Percentiles rank a stretch among this genome's conserved stretches.
Evolutionary conservation across 192 early-diverging fungal genomes (phyloP).

Genomic region (Coemansia umbellata): DNA sequence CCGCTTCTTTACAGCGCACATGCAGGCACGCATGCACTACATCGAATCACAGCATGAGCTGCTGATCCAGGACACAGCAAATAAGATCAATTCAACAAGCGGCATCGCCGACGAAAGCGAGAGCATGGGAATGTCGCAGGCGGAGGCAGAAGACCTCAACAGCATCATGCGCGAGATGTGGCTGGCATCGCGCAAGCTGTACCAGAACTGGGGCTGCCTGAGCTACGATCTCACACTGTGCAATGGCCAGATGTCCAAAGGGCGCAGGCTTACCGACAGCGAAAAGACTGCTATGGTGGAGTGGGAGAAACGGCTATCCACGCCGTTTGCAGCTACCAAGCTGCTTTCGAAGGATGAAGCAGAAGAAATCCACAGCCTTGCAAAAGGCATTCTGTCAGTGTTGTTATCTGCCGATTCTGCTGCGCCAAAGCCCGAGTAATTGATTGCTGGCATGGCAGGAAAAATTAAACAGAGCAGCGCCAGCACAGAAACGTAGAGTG

Average conservation of each 20-base stretch:
- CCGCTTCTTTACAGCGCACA: constrained; percentile 38
- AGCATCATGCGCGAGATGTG: constrained; percentile 24
- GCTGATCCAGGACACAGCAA: not conserved
- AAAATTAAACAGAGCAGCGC: no score
- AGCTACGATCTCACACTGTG: constrained; percentile 45
- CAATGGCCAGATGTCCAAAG: constrained; percentile 7
- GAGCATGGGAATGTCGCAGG: constrained; percentile 7
- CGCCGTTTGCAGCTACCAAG: constrained; percentile 12
- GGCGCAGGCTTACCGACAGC: constrained; percentile 11
- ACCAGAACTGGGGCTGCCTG: constrained; percentile 33
- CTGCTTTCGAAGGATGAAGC: constrained; percentile 19
- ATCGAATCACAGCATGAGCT: constrained; percentile 13
- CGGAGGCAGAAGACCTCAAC: constrained; percentile 40
- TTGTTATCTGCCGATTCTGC: constrained; percentile 15
- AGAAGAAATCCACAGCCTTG: constrained; percentile 17
- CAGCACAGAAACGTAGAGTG: no score
- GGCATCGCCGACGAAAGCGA: not conserved
- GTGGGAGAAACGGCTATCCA: constrained; percentile 26
- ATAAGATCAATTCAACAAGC: not conserved
- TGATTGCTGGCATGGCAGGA: no score
- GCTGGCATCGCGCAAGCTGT: constrained; percentile 38
- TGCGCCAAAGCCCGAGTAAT: no score
- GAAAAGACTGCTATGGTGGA: constrained; percentile 18
- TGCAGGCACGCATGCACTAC: constrained; percentile 39
- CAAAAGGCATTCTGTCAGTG: constrained; percentile 12